Evolutionary conservation across 768 basidiomycete genomes (phyloP).

Genomic region (Kwoniella botswanensis): DNA sequence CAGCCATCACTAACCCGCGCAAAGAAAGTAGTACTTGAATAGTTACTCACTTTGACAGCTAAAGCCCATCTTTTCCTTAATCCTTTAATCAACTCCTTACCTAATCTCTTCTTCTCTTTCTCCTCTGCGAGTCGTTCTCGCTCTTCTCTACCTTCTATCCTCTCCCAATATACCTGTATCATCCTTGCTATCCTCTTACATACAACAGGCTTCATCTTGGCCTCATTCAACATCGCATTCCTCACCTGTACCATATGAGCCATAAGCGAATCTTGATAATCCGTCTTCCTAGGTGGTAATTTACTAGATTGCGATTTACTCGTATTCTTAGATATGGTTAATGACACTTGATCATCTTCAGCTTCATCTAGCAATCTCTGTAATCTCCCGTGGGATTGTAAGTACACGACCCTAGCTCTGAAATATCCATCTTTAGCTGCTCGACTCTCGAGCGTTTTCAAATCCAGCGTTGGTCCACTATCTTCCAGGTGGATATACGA

Average conservation of each 20-base stretch:
- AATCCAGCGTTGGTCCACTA: constrained; percentile 63
- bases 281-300: constrained; percentile 34
- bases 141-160: constrained; percentile 68
- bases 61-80: constrained; percentile 84
- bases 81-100: constrained; percentile 72
- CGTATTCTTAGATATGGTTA: background rate
- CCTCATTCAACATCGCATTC: constrained; percentile 57
- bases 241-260: constrained; percentile 55
- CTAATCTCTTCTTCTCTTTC: constrained; percentile 68
- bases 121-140: constrained; percentile 69
- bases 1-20: background rate
- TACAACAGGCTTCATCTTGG: constrained; percentile 56
- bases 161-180: constrained; percentile 77
- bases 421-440: constrained; percentile 62
- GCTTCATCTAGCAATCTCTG: constrained; percentile 59
- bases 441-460: constrained; percentile 58
- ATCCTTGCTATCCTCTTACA: constrained; percentile 68
- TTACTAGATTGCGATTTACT: constrained; percentile 9
- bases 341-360: constrained; percentile 8
- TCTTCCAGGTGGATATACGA: constrained; percentile 68
- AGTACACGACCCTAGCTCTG: constrained; percentile 61
- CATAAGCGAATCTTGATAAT: constrained; percentile 58
- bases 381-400: constrained; percentile 64
- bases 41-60: constrained; percentile 64
- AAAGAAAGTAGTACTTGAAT: background rate